These are phyloP conservation scores for Fusarium pseudograminearum DNA, from an alignment of 2,329 filamentous ascomycete species.

Conservation along the genomic window DNA sequence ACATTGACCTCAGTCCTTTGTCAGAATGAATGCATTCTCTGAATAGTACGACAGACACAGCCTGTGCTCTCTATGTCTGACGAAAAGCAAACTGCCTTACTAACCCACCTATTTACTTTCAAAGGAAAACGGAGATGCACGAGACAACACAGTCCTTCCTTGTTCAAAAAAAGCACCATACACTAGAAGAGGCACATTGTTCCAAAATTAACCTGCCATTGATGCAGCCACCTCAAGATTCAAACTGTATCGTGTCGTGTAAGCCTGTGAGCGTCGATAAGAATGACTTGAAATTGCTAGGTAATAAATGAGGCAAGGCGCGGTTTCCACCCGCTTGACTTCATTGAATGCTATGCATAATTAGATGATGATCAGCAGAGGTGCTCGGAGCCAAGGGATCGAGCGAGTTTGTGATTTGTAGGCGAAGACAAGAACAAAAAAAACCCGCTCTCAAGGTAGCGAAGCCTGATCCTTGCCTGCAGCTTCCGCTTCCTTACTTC, in stretches of 20 bases:
- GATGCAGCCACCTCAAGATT: conserved; percentile 23
- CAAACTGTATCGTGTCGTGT: not conserved
- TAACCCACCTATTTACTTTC: not conserved
- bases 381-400: conserved; percentile 10
- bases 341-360: conserved; percentile 18
- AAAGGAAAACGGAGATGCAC: not conserved
- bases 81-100: not conserved
- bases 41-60: not conserved
- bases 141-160: conserved; percentile 1
- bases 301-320: conserved; percentile 20
- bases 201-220: conserved; percentile 36
- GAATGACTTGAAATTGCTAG: not conserved
- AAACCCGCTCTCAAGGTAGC: conserved; percentile 6
- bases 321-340: conserved; percentile 16
- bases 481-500: not conserved
- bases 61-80: not conserved
- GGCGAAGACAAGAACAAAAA: conserved; percentile 3
- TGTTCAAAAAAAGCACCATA: conserved; percentile 13
- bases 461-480: conserved; percentile 11
- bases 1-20: conserved; percentile 11
- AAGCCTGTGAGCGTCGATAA: not conserved
- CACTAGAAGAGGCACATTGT: conserved; percentile 10
- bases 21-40: conserved; percentile 8
- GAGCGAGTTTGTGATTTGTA: conserved; percentile 28
- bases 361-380: conserved; percentile 48